Base-by-base conservation (phyloP, 768 basidiomycete species). In the Hericium erinaceus region DNA sequence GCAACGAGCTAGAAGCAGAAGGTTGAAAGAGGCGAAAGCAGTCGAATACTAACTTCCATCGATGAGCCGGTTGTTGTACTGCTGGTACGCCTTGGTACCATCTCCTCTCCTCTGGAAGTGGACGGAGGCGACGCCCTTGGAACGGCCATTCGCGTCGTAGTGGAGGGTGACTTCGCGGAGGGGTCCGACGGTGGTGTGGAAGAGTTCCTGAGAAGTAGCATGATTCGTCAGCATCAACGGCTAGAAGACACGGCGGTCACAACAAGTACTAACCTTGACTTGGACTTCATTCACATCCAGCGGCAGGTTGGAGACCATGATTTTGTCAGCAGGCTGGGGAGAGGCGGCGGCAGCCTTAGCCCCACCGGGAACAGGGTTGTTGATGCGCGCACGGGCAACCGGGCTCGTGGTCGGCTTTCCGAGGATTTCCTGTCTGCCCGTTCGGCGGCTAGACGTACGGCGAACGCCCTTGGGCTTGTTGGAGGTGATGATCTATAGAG, bases 31-130 rank as follows among this genome's bases (percentile, higher is more conserved):
- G 60, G 60, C 57, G 61, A 62, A 74, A 71, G 64, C 68, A 69
- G 79, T 75, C 77, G 83, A 33, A 80, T 89, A 98, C 97, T 93
- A 89, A 99, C 97, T 97, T 79, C 94, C 93, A 87, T 99, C 97
- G 84, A 99, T 95, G 76, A 98, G 89, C 71, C 97, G 88, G 77
- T 91, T 92, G 82, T 99, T 92, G 79, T 98, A 99, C 63, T 91
- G 83, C 65, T 88, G 80, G 73, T 85, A 94, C 2, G 97, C 97
- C 79, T 87, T 92, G 69, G 84, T 84, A 58, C 87, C 97, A 67
- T 95, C 92, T 58, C 93, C 95, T 67, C 85, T 87, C 66, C 80
- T 82, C 65, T 78, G 76, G 80, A 98, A 98, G 64, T 83, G 77
- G 58, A 99, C 87, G 13, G 87, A 81, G 39, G 95, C 95, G 60